Evolutionary conservation across 1,284 basidiomycete genomes (phyloP), one percentile per base, ranked within the genome.

Genomic region (Cryptococcus floricola): DNA sequence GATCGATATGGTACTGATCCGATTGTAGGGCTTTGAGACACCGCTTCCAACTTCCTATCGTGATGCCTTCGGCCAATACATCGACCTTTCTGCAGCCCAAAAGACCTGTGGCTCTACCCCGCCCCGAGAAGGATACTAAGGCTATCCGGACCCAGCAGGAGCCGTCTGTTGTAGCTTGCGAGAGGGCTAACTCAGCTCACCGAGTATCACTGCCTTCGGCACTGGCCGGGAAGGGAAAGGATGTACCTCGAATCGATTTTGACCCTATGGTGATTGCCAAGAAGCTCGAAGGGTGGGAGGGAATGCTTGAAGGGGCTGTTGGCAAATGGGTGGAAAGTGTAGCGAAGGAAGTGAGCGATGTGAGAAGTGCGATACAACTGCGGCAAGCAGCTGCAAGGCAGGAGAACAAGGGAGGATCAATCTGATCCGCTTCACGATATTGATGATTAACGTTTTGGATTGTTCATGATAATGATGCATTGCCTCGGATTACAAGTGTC

Each of bases 181-280:
- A 13, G 8, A 41, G 48, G 25, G 28, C 53, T 25, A 47, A 44
- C 43, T 39, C 48, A 28, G 19, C 14, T 23, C 53, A 25, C 45
- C 41, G 37, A 44, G 45, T 43, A 27, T 28, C 39, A 13, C 38
- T 31, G 39, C 23, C 31, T 13, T 18, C 37, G 18, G 18, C n/a
- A 44, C 25, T 23, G 12, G 3, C 37, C 14, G 14, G 42, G n/a
- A 51, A 28, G 45, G 43, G 27, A 25, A 53, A 53, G 34, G 55
- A 60, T 19, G 58, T 27, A 0, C 31, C 49, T n/a, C 56, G 55
- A 19, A 61, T 75, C 27, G 65, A 66, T 34, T 76, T 74, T 56
- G 75, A 77, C 53, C 74, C 76, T 5, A 57, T 70, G 14, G 43
- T 64, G 4, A 65, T 77, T 8, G 76, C 76, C 5, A 70, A 71